Evolutionary conservation across 169 alveolate species (phyloP).

Genomic region (Cryptosporidium ubiquitum): DNA sequence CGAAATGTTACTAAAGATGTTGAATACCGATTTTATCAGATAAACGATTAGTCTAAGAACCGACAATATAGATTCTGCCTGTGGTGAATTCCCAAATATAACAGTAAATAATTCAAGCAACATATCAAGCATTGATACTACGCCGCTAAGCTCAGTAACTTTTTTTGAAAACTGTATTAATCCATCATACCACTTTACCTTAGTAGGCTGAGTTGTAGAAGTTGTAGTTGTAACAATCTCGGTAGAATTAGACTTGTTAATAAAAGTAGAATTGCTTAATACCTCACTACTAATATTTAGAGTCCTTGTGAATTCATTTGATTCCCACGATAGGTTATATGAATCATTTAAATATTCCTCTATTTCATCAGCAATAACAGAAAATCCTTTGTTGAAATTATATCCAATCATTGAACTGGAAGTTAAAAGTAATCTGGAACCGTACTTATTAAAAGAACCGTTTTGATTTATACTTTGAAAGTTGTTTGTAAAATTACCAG

Average conservation of each 20-base stretch:
- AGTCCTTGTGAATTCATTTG: background rate
- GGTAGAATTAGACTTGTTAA: background rate
- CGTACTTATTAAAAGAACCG: background rate
- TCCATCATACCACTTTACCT: slow-evolving; percentile 72
- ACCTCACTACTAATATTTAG: background rate
- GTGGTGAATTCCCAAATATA: slow-evolving; percentile 21
- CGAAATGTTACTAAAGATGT: slow-evolving; percentile 7
- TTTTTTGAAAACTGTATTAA: slow-evolving; percentile 37
- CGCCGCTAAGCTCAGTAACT: slow-evolving; percentile 36
- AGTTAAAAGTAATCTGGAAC: background rate
- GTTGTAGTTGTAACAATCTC: background rate
- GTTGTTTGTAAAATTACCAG: background rate
- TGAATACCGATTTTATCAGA: slow-evolving; percentile 43
- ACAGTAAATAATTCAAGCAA: slow-evolving; percentile 25
- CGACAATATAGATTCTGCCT: slow-evolving; percentile 42
- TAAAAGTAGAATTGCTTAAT: background rate
- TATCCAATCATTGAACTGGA: background rate
- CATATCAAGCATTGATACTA: slow-evolving; percentile 61
- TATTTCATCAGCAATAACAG: slow-evolving; percentile 4
- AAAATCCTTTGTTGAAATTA: background rate
- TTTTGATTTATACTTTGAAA: background rate
- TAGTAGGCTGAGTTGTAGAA: background rate
- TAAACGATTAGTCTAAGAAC: slow-evolving; percentile 45
- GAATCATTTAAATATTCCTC: slow-evolving; percentile 23
- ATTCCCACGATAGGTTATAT: slow-evolving; percentile 14